Base-by-base conservation (phyloP, 768 basidiomycete genomes). In the Calocera cornea region DNA sequence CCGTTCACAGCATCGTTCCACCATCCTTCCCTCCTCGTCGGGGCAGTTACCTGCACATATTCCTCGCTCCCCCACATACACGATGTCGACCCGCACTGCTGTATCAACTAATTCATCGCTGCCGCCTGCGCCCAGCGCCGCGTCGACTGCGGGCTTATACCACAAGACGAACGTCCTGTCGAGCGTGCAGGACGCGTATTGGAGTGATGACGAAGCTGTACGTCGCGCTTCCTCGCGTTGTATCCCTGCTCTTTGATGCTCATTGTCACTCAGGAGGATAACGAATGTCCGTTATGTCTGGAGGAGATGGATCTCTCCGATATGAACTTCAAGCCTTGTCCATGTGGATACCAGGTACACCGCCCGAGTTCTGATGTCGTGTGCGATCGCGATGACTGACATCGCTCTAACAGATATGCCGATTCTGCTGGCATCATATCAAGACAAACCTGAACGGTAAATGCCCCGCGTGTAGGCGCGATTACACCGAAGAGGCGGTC, bases 391-490 rank as follows among this genome's bases (percentile, higher is more conserved):
- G 1, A 34, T 63, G 24, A 36, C 11, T 33, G 24, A n/a, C 31
- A n/a, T 24, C 50, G 27, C 34, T 36, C 19, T 14, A 16, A 2
- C 71, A 99, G 97, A 92, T 99, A 71, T 99, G 97, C 77, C 89
- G 93, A 67, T 99, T 99, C 80, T 99, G 97, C 78, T 98, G 94
- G 86, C 92, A 99, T 78, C 94, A 98, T 79, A 95, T 97, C 82
- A 89, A 90, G 80, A 86, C 91, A 78, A 92, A 97, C 79, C 82
- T 95, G 69, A 98, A 98, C 76, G 88, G 93, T 70, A 87, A 92
- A 64, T 99, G 97, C 76, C 97, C 97, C 41, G 97, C 97, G 22
- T 99, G 97, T 79, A 83, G 97, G 73, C 82, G 95, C 71, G 83
- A 89, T 67, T 98, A 97, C 75, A 89, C 90, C 10, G 93, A 97